These are phyloP conservation scores for Ganoderma multipileum DNA, from an alignment of 1,284 basidiomycete species.

Conservation along the genomic window DNA sequence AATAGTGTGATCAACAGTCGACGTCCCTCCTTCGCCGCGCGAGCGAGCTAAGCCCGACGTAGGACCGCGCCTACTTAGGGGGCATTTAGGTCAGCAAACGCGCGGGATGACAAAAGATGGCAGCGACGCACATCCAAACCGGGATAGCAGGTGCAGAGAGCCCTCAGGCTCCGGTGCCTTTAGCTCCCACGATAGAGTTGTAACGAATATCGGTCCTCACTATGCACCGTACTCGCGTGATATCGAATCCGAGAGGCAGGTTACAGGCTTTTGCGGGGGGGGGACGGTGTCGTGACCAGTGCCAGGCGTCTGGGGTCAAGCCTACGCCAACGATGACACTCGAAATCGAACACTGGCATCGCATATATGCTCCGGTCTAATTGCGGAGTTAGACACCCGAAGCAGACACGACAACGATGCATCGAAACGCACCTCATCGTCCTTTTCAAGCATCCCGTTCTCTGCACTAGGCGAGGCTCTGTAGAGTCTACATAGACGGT, in stretches of 20 bases:
- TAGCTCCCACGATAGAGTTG: too few relatives aligned
- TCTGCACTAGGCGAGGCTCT: not conserved
- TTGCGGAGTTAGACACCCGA: not conserved
- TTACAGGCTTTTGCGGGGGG: too few relatives aligned
- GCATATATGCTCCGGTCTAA: not conserved
- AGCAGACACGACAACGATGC: too few relatives aligned
- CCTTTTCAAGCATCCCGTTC: not conserved
- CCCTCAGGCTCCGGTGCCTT: too few relatives aligned
- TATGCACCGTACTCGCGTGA: too few relatives aligned
- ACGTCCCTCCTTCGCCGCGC: not conserved
- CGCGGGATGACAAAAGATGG: too few relatives aligned
- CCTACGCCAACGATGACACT: not conserved
- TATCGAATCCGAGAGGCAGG: too few relatives aligned
- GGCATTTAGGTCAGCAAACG: too few relatives aligned
- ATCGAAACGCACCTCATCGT: not conserved
- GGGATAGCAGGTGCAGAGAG: not conserved
- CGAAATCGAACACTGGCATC: not conserved
- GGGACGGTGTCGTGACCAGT: too few relatives aligned
- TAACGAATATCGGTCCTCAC: too few relatives aligned
- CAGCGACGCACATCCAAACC: not conserved
- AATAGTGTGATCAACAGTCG: not conserved
- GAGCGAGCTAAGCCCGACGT: not conserved
- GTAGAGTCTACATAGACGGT: not conserved
- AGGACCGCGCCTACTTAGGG: not conserved
- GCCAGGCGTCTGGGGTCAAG: too few relatives aligned